Percentiles rank a stretch among this genome's conserved stretches.
Conservation (phyloP, 495 filamentous ascomycete species). For the Wilcoxina mikolae region DNA sequence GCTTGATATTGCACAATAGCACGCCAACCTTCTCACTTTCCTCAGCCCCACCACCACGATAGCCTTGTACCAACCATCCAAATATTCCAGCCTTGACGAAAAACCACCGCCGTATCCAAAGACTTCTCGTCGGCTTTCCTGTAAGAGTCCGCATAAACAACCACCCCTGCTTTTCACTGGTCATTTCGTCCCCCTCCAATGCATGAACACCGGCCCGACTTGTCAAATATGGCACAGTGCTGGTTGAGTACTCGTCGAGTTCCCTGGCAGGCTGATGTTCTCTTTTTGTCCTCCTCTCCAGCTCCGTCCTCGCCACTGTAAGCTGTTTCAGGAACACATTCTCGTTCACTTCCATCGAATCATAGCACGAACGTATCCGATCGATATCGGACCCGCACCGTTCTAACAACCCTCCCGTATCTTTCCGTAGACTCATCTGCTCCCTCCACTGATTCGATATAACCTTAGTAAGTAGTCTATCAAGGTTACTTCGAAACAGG, state of each 20-base stretch:
- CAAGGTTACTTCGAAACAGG: conserved; percentile 62
- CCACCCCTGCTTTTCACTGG: conserved; percentile 83
- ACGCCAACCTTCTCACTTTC: conserved; percentile 95
- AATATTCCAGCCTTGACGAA: conserved; percentile 92
- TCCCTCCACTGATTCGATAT: conserved; percentile 79
- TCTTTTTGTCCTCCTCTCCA: conserved; percentile 64
- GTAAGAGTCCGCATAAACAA: conserved; percentile 66
- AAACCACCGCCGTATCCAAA: conserved; percentile 86
- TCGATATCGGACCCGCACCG: conserved; percentile 69
- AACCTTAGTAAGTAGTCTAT: conserved; percentile 68
- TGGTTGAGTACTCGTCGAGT: conserved; percentile 78
- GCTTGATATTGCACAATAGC: conserved; percentile 77
- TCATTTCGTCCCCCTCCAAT: conserved; percentile 7
- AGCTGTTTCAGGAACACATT: conserved; percentile 64
- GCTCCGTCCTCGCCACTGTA: conserved; percentile 58
- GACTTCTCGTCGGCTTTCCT: conserved; percentile 73
- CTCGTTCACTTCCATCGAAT: conserved; percentile 79
- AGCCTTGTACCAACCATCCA: conserved; percentile 81
- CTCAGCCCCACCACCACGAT: conserved; percentile 71
- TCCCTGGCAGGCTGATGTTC: conserved; percentile 67
- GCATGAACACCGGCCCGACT: conserved; percentile 29
- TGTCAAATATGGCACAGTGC: conserved; percentile 71
- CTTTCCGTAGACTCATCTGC: conserved; percentile 51
- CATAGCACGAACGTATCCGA: conserved; percentile 76
- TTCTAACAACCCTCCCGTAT: conserved; percentile 40